phyloP scores from a whole-genome alignment of 2,329 filamentous ascomycete genomes.

The Cucurbitaria berberidis region DNA sequence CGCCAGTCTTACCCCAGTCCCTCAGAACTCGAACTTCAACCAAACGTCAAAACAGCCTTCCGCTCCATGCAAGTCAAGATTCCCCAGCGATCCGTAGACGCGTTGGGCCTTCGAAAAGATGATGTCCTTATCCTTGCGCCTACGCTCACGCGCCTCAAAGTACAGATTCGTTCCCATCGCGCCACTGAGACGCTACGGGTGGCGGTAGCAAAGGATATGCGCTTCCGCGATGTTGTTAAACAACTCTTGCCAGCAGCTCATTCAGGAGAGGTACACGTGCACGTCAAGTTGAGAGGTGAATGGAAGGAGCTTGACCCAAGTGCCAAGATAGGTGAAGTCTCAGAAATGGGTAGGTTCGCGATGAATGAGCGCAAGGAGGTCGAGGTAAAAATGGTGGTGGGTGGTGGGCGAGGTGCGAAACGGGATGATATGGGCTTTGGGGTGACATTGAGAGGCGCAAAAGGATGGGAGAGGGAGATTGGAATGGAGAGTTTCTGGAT shows the following conservation, averaged over 20 bases:
- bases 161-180: slow-evolving; percentile 2
- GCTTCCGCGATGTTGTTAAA: slow-evolving; percentile 13
- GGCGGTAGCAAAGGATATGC: slow-evolving; percentile 17
- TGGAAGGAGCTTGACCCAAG: slow-evolving; percentile 12
- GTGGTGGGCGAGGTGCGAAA: background rate
- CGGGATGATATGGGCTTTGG: background rate
- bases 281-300: slow-evolving; percentile 13
- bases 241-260: slow-evolving; percentile 11
- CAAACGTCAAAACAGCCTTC: background rate
- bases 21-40: background rate
- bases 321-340: slow-evolving; percentile 8
- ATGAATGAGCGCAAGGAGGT: slow-evolving; percentile 10
- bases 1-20: background rate
- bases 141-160: slow-evolving; percentile 3
- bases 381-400: slow-evolving; percentile 11
- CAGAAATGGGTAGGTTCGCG: slow-evolving; percentile 3
- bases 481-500: background rate
- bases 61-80: background rate
- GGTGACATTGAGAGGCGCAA: background rate
- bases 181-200: slow-evolving; percentile 1
- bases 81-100: background rate
- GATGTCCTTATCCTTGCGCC: slow-evolving; percentile 14
- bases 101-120: background rate
- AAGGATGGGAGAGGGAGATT: slow-evolving; percentile 14
- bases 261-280: background rate